phyloP scores from a whole-genome alignment of 1,139 yeast genomes.

The Candida sojae region DNA sequence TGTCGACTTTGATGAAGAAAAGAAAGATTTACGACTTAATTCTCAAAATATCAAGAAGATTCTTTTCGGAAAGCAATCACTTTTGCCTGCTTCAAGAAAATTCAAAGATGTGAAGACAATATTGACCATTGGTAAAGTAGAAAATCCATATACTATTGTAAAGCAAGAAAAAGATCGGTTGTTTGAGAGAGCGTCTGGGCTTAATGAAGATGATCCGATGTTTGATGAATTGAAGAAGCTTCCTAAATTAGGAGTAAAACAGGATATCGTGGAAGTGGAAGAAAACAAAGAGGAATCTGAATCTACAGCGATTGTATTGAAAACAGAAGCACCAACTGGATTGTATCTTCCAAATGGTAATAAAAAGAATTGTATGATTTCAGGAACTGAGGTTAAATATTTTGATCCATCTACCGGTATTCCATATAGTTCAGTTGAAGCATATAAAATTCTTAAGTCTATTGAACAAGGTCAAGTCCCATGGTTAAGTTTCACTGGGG shows the following conservation, averaged over 20 bases:
- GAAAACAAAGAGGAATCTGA: conserved; percentile 42
- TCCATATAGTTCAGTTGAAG: conserved; percentile 82
- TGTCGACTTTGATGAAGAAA: conserved; percentile 44
- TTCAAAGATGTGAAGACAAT: conserved; percentile 57
- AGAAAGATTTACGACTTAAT: conserved; percentile 21
- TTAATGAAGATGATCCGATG: conserved; percentile 39
- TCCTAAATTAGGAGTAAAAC: conserved; percentile 67
- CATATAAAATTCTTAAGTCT: conserved; percentile 68
- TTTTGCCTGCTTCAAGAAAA: conserved; percentile 52
- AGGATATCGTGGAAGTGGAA: conserved; percentile 47
- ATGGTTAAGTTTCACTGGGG: conserved; percentile 59
- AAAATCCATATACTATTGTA: conserved; percentile 39
- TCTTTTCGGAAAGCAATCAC: conserved; percentile 63
- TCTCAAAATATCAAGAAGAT: conserved; percentile 38
- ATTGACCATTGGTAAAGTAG: conserved; percentile 46
- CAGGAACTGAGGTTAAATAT: conserved; percentile 79
- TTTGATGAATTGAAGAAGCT: conserved; percentile 56
- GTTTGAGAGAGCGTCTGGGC: conserved; percentile 33
- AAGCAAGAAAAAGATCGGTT: conserved; percentile 37
- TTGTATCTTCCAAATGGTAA: conserved; percentile 70
- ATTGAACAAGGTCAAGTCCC: conserved; percentile 65
- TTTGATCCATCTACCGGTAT: conserved; percentile 86
- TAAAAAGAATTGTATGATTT: conserved; percentile 71
- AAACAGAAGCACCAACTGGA: conserved; percentile 74
- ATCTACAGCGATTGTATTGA: conserved; percentile 48